Percentiles rank a stretch among this genome's conserved stretches.
Evolutionary conservation across 441 rosid species (phyloP).

Genomic region (Hypseocharis bilobata): DNA sequence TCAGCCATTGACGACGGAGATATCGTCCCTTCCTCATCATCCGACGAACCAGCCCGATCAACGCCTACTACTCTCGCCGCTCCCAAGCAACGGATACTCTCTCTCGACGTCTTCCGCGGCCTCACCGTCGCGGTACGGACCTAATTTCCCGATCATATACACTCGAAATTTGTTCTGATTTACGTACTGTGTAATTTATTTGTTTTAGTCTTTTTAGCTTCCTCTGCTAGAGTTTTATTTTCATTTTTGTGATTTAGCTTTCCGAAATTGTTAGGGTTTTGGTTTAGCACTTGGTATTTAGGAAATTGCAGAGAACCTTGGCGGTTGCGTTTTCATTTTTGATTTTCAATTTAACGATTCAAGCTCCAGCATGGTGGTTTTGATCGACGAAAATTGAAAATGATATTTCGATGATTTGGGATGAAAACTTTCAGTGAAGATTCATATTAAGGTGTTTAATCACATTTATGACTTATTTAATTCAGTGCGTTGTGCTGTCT

Average conservation of each 20-base stretch:
- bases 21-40: conserved; percentile 24
- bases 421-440: background rate
- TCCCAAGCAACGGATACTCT: conserved; percentile 35
- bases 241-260: too few species aligned
- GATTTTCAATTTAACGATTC: too few species aligned
- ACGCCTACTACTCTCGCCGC: background rate
- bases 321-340: background rate
- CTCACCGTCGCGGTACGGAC: conserved; percentile 45
- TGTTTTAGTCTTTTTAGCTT: background rate
- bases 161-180: background rate
- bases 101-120: conserved; percentile 57
- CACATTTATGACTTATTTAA: background rate
- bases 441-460: background rate
- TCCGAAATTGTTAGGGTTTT: background rate
- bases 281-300: background rate
- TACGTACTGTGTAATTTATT: background rate
- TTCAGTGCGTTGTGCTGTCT: background rate
- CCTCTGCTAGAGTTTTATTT: too few species aligned
- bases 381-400: background rate
- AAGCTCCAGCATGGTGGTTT: too few species aligned
- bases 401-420: background rate
- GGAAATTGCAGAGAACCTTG: background rate
- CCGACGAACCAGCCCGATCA: conserved; percentile 21
- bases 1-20: conserved; percentile 16
- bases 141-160: background rate